Evolutionary conservation across 2,329 filamentous ascomycete species (phyloP), one percentile per base, ranked within the genome.

Genomic region (Apiospora arundinis): DNA sequence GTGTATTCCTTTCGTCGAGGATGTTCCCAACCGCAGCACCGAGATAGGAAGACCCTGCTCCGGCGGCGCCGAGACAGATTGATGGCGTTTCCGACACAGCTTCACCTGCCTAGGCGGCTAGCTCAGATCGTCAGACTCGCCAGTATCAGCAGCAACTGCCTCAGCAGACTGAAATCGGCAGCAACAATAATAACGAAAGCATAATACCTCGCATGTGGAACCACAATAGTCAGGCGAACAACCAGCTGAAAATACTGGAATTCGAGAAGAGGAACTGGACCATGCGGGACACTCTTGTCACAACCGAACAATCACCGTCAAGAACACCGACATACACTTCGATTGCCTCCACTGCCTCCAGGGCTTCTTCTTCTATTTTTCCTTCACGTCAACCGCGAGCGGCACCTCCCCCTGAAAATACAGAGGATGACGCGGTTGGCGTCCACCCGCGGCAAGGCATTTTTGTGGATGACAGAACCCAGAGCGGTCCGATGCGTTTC

Each of bases 1-100:
- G 93, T 1, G 89, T 94, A 14, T 83, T 96, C 75, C 81, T 97
- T 70, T 94, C 90, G 77, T 89, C 93, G 5, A 89, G 92, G 77
- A 93, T 90, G 76, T 95, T 95, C 75, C 92, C 91, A n/a, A 70
- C 74, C 28, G 76, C 82, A 2, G 83, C 83, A 49, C 78, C 82
- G 45, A 78, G 78, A 69, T 80, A 74, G 68, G 1, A 23, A 40
- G 18, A 8, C 32, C 21, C 56, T 40, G 56, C 21, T 46, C 7
- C 40, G 23, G 66, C 11, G 23, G 40, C 21, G 14, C 73, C 74
- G 21, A 75, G 75, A 77, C 78, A 79, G 76, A 67, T 72, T 56
- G 68, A 69, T 37, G 69, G 45, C 3, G 44, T 40, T 45, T 12
- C 37, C 66, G 48, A 46, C 12, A n/a, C 21, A 44, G 52, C 23